phyloP scores from a whole-genome alignment of 305 asterid genomes.

The Fraxinus platypoda region DNA sequence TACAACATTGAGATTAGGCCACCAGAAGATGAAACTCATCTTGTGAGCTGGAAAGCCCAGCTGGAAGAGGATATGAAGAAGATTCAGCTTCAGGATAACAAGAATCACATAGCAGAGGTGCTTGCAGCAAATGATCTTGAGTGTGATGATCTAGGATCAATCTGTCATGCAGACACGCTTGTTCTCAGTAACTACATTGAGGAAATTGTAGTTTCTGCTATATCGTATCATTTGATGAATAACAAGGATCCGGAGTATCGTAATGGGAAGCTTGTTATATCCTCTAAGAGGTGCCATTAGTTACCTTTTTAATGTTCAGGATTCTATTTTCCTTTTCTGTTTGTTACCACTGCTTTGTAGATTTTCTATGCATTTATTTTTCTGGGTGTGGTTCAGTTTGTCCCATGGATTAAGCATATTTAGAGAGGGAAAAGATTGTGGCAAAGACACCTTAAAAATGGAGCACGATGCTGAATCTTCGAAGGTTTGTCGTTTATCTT shows the following conservation, averaged over 20 bases:
- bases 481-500: conserved; percentile 49
- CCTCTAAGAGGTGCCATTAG: conserved; percentile 65
- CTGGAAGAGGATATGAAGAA: conserved; percentile 81
- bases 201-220: conserved; percentile 86
- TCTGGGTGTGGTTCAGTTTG: conserved; percentile 53
- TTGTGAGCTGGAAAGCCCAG: conserved; percentile 81
- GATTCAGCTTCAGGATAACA: conserved; percentile 80
- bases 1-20: conserved; percentile 81
- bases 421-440: conserved; percentile 66
- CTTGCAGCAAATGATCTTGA: conserved; percentile 92
- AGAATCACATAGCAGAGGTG: conserved; percentile 85
- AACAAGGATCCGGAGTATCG: conserved; percentile 82
- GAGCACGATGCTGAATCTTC: conserved; percentile 70
- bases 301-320: not conserved
- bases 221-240: conserved; percentile 75
- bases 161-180: conserved; percentile 70
- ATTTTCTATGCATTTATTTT: conserved; percentile 1
- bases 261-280: conserved; percentile 86
- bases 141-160: conserved; percentile 82
- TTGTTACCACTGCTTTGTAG: not conserved
- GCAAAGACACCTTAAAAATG: conserved; percentile 65
- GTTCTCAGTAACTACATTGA: conserved; percentile 67
- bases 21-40: conserved; percentile 83
- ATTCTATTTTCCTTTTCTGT: not conserved
- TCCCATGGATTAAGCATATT: conserved; percentile 85